Evolutionary conservation across 2,329 filamentous ascomycete species (phyloP), one percentile per base, ranked within the genome.

Genomic region (Botrytis byssoidea): DNA sequence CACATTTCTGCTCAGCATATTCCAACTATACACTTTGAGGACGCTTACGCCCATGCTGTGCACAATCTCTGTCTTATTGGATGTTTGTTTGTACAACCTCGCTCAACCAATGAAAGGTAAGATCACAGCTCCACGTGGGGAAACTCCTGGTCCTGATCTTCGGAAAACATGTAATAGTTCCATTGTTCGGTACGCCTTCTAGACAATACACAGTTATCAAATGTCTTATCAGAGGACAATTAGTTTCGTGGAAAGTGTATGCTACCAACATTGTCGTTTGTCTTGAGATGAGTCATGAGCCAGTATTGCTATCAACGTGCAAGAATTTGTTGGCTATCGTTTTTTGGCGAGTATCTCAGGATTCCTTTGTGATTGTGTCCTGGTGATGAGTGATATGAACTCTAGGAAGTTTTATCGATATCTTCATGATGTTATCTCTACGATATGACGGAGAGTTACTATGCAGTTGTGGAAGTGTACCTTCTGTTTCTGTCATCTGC

Each of bases 401-500:
- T 42, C 2, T 9, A 22, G 48, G 32, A 40, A 20, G 9, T 5
- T 18, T 18, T 40, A 42, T 65, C 16, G 22, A 25, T 37, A 9
- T 22, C 8, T 35, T 25, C 32, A 32, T 44, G 55, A 32, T 66
- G 35, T 2, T 18, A 2, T 57, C n/a, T 57, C 66, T 57, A 1
- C 2, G 22, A 71, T 1, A 65, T n/a, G n/a, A 16, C 4, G 46
- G 35, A n/a, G 29, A 1, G 51, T 25, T 18, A 12, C 25, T 29
- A 20, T 7, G 1, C 7, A 40, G 8, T 29, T 16, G 32, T 37
- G 12, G n/a, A 55, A 25, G 32, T 32, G 12, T 40, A 20, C 63
- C 46, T 74, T 79, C 79, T 22, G 71, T 20, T 40, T 32, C 68
- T 18, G 29, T 61, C 16, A 60, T 63, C 29, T 20, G 55, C 22